Base-by-base conservation (phyloP, 108 stramenopile species). In the Phaeodactylum tricornutum region DNA sequence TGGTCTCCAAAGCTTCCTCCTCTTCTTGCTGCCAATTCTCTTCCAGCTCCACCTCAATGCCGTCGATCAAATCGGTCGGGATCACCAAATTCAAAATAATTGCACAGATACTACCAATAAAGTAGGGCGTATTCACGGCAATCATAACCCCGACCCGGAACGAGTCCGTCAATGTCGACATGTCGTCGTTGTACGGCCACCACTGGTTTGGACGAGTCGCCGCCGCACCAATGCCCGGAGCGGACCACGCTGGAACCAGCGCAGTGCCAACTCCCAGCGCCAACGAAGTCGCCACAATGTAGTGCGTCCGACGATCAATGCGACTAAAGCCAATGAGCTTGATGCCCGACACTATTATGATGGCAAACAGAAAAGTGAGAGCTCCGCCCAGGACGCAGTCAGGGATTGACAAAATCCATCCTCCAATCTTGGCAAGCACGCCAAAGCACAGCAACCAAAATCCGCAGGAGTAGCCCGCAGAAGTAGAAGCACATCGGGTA, bases 371-470 rank as follows among this genome's bases (percentile, higher is more conserved):
- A 52, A 60, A 60, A 5, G 59, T 51, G 21, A 52, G 33, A 12
- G 50, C 59, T 4, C 71, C 71, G 40, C 71, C 71, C 14, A 72
- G 45, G 16, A 72, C 71, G 32, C 67, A 69, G 53, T 63, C 48
- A 21, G 71, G 71, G 42, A 68, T 72, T 27, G 63, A 60, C 16
- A 53, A 46, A 35, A 72, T 65, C 42, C 59, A 66, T 31, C 67
- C 71, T 26, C 67, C 71, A 35, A 72, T 45, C 50, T 72, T 72
- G 31, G 61, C 66, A 37, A 72, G 45, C 22, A 72, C 59, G 15
- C 71, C 71, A 46, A 68, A 72, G 4, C 44, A 21, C 27, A 72
- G 57, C 43, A 72, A 39, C 71, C 71, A 72, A 38, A 43, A 50
- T 9, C 51, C 67, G 50, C 71, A 72, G 5, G 69, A 48, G 34